These are phyloP conservation scores for Lasiosphaeria hispida DNA, from an alignment of 495 filamentous ascomycete species.

Conservation along the genomic window DNA sequence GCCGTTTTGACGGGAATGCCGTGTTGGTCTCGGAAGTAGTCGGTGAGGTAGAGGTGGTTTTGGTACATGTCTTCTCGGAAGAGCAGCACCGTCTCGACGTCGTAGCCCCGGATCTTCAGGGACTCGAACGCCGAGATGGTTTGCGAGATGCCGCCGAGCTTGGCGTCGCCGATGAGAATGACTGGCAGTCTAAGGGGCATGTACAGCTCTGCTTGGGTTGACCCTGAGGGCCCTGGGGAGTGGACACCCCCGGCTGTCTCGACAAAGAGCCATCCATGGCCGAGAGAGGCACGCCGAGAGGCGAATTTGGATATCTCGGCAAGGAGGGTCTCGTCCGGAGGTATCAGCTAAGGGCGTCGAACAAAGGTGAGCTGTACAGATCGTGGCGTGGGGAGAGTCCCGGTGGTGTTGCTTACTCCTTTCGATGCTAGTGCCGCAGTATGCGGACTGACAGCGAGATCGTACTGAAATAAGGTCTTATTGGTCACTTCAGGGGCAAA, in stretches of 20 bases:
- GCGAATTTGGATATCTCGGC: conserved; percentile 44
- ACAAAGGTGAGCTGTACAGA: conserved; percentile 22
- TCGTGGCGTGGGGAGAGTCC: no score
- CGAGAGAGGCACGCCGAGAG: conserved; percentile 42
- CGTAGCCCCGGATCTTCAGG: conserved; percentile 68
- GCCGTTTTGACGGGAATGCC: conserved; percentile 55
- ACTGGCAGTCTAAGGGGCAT: conserved; percentile 66
- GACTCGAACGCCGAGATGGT: conserved; percentile 76
- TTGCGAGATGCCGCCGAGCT: conserved; percentile 69
- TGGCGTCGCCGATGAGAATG: conserved; percentile 67
- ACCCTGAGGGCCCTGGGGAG: conserved; percentile 70
- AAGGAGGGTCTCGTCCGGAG: conserved; percentile 46
- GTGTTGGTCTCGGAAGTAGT: conserved; percentile 57
- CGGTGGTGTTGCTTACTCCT: conserved; percentile 29
- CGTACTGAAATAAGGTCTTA: conserved; percentile 65
- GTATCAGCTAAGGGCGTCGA: conserved; percentile 18
- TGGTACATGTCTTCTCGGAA: conserved; percentile 61
- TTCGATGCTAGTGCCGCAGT: conserved; percentile 52
- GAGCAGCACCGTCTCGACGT: conserved; percentile 62
- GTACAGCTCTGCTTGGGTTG: conserved; percentile 72
- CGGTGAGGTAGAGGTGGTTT: conserved; percentile 61
- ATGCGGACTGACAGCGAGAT: conserved; percentile 70
- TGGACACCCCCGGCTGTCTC: conserved; percentile 78
- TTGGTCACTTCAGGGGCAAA: conserved; percentile 47
- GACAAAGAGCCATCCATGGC: conserved; percentile 52